phyloP scores from a whole-genome alignment of 2,329 filamentous ascomycete genomes.

The Talaromyces sp. region DNA sequence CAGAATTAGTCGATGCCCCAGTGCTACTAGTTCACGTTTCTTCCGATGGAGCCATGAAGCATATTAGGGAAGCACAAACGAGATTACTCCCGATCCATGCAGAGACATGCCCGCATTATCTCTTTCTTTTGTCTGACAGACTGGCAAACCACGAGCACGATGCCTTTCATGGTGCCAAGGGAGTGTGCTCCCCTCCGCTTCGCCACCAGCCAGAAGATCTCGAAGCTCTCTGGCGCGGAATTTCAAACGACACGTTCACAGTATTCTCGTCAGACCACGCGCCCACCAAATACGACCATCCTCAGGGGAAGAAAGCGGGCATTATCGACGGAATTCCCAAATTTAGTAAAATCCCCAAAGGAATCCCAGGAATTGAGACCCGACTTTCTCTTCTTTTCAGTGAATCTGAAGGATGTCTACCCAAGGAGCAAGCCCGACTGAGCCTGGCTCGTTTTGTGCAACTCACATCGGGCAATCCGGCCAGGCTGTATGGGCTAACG shows the following conservation, averaged over 20 bases:
- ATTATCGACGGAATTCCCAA: conserved; percentile 7
- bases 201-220: conserved; percentile 51
- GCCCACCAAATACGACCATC: conserved; percentile 32
- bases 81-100: conserved; percentile 54
- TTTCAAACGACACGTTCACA: conserved; percentile 56
- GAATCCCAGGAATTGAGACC: background rate
- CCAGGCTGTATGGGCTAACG: conserved; percentile 57
- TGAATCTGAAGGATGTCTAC: conserved; percentile 25
- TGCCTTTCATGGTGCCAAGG: conserved; percentile 48
- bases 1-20: conserved; percentile 51
- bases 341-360: background rate
- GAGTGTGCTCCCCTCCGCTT: conserved; percentile 55
- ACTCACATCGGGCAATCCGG: conserved; percentile 18
- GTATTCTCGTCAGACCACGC: conserved; percentile 53
- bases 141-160: conserved; percentile 42
- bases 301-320: conserved; percentile 18
- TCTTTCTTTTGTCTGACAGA: conserved; percentile 54
- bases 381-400: background rate
- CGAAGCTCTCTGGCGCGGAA: conserved; percentile 53
- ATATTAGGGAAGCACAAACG: conserved; percentile 53
- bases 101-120: conserved; percentile 60
- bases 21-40: conserved; percentile 56
- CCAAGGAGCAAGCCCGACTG: conserved; percentile 22
- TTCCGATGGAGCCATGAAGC: conserved; percentile 48
- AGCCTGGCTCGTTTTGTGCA: conserved; percentile 19